Base-by-base conservation (phyloP, 108 stramenopile species). In the Cyclotella baltica region DNA sequence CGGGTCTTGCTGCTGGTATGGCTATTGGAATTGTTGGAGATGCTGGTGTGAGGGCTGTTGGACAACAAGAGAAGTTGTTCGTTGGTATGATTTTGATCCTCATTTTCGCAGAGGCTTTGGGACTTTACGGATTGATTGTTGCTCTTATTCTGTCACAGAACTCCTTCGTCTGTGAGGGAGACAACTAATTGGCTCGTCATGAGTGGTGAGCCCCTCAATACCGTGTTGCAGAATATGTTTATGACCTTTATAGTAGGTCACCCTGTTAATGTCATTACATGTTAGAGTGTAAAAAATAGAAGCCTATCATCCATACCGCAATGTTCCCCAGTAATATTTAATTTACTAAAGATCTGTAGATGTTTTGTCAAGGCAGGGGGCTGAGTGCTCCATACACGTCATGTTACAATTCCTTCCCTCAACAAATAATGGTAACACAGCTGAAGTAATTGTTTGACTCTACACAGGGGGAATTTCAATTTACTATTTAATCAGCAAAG, bases 21-120 rank as follows among this genome's bases (percentile, higher is more conserved):
- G 97, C 98, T 38, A 99, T 99, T 88, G 99, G 99, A 80, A 94
- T 98, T 85, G 97, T 98, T 16, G 99, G 99, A 80, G 99, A 99
- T 76, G 97, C 97, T 20, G 99, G 99, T 34, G 98, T 98, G 3
- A 93, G 97, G 97, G 95, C 97, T n/a, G 98, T 98, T 66, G 98
- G 99, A 75, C 97, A 98, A 83, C 97, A 98, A 84, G 96, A 97
- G 76, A 95, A 97, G 86, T 94, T 98, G 8, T 99, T 98, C 84
- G 98, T 98, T 55, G 98, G 97, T 81, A 96, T 99, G 96, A 98
- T 99, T 87, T 88, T 99, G 75, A 98, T 99, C 76, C 93, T 98
- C 47, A 98, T 99, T 92, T 99, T 99, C 88, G 97, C 97, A 20
- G 99, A 99, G 91, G 98, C 98, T 58, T 88, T 99, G 64, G 98